Evolutionary conservation across 495 filamentous ascomycete genomes (phyloP).

Genomic region (Lepidopterella palustris): DNA sequence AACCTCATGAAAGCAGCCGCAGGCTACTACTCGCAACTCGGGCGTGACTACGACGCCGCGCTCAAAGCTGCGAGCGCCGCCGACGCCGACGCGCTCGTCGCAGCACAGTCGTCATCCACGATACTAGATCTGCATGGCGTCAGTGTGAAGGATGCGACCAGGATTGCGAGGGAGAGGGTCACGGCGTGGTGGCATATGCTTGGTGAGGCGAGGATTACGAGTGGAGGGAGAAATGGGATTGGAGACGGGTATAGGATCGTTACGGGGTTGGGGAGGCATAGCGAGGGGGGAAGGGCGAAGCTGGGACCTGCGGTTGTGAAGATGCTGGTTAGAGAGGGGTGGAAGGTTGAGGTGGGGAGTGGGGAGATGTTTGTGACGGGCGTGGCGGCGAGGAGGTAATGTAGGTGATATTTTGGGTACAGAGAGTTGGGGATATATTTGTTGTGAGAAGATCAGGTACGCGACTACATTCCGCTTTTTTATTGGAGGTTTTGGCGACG

Average conservation of each 20-base stretch:
- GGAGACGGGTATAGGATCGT: slow-evolving; percentile 58
- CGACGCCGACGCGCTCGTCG: slow-evolving; percentile 57
- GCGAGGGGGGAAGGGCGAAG: slow-evolving; percentile 63
- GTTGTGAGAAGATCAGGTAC: too few species aligned
- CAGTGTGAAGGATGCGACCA: slow-evolving; percentile 66
- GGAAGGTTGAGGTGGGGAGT: slow-evolving; percentile 65
- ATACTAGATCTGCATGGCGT: slow-evolving; percentile 80
- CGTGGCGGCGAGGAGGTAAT: slow-evolving; percentile 19
- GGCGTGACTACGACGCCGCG: slow-evolving; percentile 46
- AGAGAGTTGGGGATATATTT: too few species aligned
- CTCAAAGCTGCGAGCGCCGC: slow-evolving; percentile 42
- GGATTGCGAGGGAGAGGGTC: slow-evolving; percentile 63
- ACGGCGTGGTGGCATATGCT: slow-evolving; percentile 73
- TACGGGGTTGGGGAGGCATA: slow-evolving; percentile 75
- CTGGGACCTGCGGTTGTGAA: slow-evolving; percentile 75
- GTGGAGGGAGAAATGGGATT: slow-evolving; percentile 36
- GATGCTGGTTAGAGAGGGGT: slow-evolving; percentile 70
- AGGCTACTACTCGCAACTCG: slow-evolving; percentile 57
- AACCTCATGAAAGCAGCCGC: slow-evolving; percentile 60
- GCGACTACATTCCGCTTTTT: too few species aligned
- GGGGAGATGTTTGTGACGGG: slow-evolving; percentile 64
- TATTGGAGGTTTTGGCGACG: too few species aligned
- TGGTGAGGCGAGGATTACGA: slow-evolving; percentile 50
- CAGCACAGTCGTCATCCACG: slow-evolving; percentile 48
- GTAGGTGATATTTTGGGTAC: too few species aligned